Conservation (phyloP, 768 basidiomycete genomes). For the Lentinula boryana region DNA sequence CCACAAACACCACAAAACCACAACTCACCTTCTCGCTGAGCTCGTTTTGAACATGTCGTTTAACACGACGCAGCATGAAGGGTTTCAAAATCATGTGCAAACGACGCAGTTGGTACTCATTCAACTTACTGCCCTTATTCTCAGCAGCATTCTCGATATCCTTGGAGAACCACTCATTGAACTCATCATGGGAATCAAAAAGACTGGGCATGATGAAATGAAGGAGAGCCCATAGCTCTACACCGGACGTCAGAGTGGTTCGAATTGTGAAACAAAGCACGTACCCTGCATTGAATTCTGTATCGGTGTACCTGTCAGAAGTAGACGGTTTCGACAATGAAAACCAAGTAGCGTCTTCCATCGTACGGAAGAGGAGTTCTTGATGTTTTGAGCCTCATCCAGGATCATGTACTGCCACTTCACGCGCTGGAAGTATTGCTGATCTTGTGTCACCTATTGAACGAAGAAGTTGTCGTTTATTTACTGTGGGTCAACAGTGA, state of each 20-base stretch:
- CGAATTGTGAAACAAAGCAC: slow-evolving; percentile 13
- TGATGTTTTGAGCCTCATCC: slow-evolving; percentile 99
- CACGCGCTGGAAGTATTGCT: slow-evolving; percentile 95
- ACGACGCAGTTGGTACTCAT: slow-evolving; percentile 91
- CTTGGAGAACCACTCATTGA: slow-evolving; percentile 99
- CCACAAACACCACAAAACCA: background rate
- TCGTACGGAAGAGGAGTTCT: slow-evolving; percentile 90
- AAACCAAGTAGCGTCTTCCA: slow-evolving; percentile 98
- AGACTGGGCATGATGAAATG: slow-evolving; percentile 99
- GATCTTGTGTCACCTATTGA: slow-evolving; percentile 83
- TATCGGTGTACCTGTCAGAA: slow-evolving; percentile 96
- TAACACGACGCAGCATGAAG: slow-evolving; percentile 96
- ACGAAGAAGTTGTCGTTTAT: background rate
- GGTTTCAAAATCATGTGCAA: slow-evolving; percentile 99
- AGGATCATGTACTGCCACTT: slow-evolving; percentile 99
- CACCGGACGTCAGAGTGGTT: slow-evolving; percentile 4
- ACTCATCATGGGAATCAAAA: slow-evolving; percentile 99
- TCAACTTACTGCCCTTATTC: slow-evolving; percentile 86
- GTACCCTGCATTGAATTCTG: slow-evolving; percentile 99
- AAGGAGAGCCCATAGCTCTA: slow-evolving; percentile 95
- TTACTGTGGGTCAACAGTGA: background rate
- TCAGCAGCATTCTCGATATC: slow-evolving; percentile 95
- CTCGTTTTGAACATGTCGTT: slow-evolving; percentile 99
- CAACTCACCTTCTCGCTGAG: slow-evolving; percentile 87
- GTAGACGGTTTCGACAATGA: slow-evolving; percentile 89